phyloP scores from a whole-genome alignment of 192 early-diverging fungal species.

The Entomortierella beljakovae region DNA sequence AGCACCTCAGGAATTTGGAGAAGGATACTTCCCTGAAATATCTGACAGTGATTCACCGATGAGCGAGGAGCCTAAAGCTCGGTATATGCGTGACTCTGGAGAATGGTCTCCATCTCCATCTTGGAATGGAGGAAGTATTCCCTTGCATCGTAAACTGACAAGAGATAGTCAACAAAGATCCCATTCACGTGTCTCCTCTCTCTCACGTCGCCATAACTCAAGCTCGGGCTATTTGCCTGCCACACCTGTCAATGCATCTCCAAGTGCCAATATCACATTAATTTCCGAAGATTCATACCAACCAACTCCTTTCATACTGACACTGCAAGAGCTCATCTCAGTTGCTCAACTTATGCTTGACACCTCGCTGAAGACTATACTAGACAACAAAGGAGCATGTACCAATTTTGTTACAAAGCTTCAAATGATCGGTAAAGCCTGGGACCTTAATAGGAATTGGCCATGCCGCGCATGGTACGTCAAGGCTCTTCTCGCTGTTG shows the following conservation, averaged over 20 bases:
- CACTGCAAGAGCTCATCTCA: conserved; percentile 74
- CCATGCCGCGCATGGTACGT: conserved; percentile 70
- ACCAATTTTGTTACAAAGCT: conserved; percentile 69
- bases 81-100: conserved; percentile 43
- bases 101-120: conserved; percentile 52
- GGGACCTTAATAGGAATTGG: conserved; percentile 76
- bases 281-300: conserved; percentile 64
- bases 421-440: conserved; percentile 68
- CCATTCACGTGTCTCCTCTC: conserved; percentile 41
- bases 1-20: conserved; percentile 30
- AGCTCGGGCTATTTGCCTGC: conserved; percentile 23
- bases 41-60: conserved; percentile 42
- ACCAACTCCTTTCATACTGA: conserved; percentile 68
- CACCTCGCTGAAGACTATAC: conserved; percentile 63
- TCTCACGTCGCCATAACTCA: conserved; percentile 29
- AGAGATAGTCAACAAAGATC: conserved; percentile 43
- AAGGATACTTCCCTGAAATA: conserved; percentile 48
- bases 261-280: conserved; percentile 54
- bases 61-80: conserved; percentile 29
- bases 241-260: conserved; percentile 28
- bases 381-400: conserved; percentile 72
- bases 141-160: conserved; percentile 46
- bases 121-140: conserved; percentile 53
- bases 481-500: conserved; percentile 76
- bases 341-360: conserved; percentile 82